phyloP scores from a whole-genome alignment of 2,329 filamentous ascomycete genomes.

The Penicillium sp. region DNA sequence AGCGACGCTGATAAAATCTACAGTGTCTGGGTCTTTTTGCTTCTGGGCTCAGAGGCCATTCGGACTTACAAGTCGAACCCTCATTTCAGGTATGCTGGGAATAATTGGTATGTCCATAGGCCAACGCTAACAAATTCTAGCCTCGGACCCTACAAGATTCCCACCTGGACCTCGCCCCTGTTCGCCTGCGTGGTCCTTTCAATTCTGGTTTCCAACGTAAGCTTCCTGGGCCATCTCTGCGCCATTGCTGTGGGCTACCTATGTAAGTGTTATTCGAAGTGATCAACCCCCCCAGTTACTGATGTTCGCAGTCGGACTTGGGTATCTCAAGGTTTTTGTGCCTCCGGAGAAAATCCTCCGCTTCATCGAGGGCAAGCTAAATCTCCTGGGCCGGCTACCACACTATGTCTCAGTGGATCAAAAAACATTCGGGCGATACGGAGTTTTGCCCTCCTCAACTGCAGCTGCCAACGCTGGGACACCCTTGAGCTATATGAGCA shows the following conservation, averaged over 20 bases:
- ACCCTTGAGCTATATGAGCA: constrained; percentile 58
- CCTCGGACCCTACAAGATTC: constrained; percentile 64
- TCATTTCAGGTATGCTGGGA: constrained; percentile 55
- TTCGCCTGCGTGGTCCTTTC: constrained; percentile 68
- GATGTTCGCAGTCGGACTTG: constrained; percentile 62
- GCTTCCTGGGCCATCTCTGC: constrained; percentile 79
- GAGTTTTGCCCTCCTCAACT: constrained; percentile 65
- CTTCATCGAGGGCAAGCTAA: constrained; percentile 84
- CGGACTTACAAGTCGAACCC: constrained; percentile 80
- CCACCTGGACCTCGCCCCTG: constrained; percentile 89
- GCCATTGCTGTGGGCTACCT: constrained; percentile 80
- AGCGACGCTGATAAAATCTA: constrained; percentile 10
- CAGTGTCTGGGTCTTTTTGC: constrained; percentile 88
- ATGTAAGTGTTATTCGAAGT: constrained; percentile 53
- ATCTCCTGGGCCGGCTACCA: constrained; percentile 75
- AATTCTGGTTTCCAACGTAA: constrained; percentile 73
- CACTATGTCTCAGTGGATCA: constrained; percentile 94
- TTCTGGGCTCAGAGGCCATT: constrained; percentile 79
- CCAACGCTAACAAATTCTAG: constrained; percentile 32
- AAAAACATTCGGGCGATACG: constrained; percentile 90
- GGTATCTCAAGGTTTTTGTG: constrained; percentile 82
- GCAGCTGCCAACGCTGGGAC: constrained; percentile 32
- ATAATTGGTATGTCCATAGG: background rate
- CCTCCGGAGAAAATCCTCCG: constrained; percentile 83
- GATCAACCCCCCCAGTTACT: constrained; percentile 3